Evolutionary conservation across 129 eudicot species (phyloP).

Genomic region (Saussurea involucrata): DNA sequence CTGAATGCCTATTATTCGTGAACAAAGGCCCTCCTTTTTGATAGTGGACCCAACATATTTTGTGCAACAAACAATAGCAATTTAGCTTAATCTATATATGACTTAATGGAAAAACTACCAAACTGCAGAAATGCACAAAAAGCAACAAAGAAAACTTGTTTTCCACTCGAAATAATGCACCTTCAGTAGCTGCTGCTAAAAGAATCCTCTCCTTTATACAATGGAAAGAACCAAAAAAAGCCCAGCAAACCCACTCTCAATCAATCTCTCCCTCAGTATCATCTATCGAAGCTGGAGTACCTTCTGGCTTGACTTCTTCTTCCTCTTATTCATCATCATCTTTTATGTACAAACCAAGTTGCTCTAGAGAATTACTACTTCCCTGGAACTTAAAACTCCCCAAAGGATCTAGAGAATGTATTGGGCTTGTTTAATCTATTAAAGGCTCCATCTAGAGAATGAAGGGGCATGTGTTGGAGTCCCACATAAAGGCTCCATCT

Average conservation of each 20-base stretch:
- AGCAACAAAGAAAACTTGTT: background rate
- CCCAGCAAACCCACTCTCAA: background rate
- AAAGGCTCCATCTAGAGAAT: conserved; percentile 48
- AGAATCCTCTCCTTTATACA: background rate
- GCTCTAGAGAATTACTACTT: conserved; percentile 76
- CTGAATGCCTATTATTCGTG: too few species aligned
- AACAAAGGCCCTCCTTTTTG: too few species aligned
- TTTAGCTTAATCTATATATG: too few species aligned
- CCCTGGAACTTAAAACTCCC: conserved; percentile 72
- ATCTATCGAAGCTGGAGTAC: conserved; percentile 26
- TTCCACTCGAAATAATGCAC: background rate
- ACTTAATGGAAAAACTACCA: too few species aligned
- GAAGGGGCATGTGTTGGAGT: too few species aligned
- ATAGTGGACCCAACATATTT: too few species aligned
- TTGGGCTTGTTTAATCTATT: conserved; percentile 53
- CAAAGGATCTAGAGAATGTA: conserved; percentile 2
- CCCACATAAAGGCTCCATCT: too few species aligned
- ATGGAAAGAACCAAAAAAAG: background rate
- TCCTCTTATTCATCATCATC: conserved; percentile 68
- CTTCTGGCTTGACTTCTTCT: conserved; percentile 49
- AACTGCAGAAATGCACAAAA: background rate
- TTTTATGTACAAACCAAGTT: conserved; percentile 84
- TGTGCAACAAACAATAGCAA: too few species aligned
- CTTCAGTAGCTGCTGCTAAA: background rate
- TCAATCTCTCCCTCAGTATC: conserved; percentile 7